Conservation (phyloP, 225 moss, liverwort and hornwort genomes). For the Polytrichum formosum region DNA sequence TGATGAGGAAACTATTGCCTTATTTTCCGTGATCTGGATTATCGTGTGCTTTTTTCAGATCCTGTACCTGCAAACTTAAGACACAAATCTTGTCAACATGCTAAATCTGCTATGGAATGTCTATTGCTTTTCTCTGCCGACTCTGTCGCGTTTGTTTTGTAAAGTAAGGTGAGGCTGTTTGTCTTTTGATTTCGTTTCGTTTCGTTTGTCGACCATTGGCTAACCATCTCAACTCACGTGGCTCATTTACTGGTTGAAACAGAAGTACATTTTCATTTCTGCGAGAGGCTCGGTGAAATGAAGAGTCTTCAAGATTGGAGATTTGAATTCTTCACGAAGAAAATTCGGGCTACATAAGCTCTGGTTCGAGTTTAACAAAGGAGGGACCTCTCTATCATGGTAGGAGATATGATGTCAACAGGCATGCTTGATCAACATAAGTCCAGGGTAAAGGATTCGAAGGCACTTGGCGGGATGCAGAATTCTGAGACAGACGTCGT, state of each 20-base stretch:
- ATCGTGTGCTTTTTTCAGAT: too few species aligned
- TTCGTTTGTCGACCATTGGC: not conserved
- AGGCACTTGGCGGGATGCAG: not conserved
- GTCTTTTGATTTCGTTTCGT: not conserved
- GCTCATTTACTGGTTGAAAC: not conserved
- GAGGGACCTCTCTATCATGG: not conserved
- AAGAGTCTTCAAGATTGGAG: not conserved
- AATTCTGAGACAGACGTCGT: not conserved
- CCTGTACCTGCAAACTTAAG: too few species aligned
- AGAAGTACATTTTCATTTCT: not conserved
- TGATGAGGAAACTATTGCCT: too few species aligned
- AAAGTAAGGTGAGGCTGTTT: not conserved
- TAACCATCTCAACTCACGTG: not conserved
- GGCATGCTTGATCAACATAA: not conserved
- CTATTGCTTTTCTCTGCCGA: too few species aligned
- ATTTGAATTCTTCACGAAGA: not conserved
- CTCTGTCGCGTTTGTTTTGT: too few species aligned
- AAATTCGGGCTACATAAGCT: not conserved
- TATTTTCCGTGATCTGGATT: too few species aligned
- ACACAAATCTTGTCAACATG: too few species aligned
- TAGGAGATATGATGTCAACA: not conserved
- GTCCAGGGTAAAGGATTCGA: slow-evolving; percentile 4
- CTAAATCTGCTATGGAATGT: too few species aligned
- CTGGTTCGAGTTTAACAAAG: not conserved
- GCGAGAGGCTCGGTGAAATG: not conserved